A percentile compares a stretch with the other conserved stretches of the same genome.
Conservation (phyloP, 2,329 filamentous ascomycete species). For the Fusarium buharicum region DNA sequence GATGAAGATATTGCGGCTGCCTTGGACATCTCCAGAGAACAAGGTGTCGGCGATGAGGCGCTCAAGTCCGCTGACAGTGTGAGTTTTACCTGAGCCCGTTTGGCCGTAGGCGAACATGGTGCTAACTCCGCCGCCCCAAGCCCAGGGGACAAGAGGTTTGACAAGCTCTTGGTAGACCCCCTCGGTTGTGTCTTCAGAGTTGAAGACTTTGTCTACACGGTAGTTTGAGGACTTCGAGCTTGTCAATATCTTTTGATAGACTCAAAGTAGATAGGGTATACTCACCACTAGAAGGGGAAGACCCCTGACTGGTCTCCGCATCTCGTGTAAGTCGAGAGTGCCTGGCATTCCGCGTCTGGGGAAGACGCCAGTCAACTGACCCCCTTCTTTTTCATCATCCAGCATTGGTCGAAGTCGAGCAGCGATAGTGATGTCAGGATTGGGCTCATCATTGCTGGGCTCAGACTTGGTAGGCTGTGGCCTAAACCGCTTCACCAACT, state of each 20-base stretch:
- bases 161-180: slow-evolving; percentile 56
- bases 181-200: slow-evolving; percentile 50
- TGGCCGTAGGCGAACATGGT: slow-evolving; percentile 63
- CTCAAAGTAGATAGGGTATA: neutral
- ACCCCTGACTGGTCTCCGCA: slow-evolving; percentile 49
- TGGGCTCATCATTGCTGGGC: slow-evolving; percentile 12
- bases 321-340: slow-evolving; percentile 52
- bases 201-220: slow-evolving; percentile 52
- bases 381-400: slow-evolving; percentile 48
- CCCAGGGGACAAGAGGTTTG: slow-evolving; percentile 56
- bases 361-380: slow-evolving; percentile 43
- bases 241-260: neutral
- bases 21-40: slow-evolving; percentile 42
- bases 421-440: slow-evolving; percentile 50
- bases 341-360: slow-evolving; percentile 9
- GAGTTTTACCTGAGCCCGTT: slow-evolving; percentile 61
- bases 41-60: slow-evolving; percentile 53
- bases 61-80: slow-evolving; percentile 56
- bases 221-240: slow-evolving; percentile 48
- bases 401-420: slow-evolving; percentile 53
- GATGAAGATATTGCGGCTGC: slow-evolving; percentile 48
- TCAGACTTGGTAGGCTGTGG: slow-evolving; percentile 30
- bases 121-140: slow-evolving; percentile 58
- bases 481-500: slow-evolving; percentile 45
- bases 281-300: slow-evolving; percentile 48